Evolutionary conservation across 2,329 filamentous ascomycete genomes (phyloP), one percentile per base, ranked within the genome.

Genomic region (Pyrenophora tritici-repentis): DNA sequence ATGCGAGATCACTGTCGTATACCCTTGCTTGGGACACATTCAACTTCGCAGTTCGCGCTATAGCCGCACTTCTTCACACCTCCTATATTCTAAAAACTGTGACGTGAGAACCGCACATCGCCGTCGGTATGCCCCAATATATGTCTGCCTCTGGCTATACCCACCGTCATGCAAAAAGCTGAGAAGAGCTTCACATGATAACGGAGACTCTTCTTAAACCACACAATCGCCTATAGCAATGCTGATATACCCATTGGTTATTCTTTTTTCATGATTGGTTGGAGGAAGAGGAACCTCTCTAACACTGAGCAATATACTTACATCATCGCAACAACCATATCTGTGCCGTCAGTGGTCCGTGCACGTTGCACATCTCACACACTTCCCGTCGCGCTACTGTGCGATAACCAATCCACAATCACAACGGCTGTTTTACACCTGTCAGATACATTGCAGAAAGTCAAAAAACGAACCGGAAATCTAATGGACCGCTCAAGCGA

Each of bases 301-400:
- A 42, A 40, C 38, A 14, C 42, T 47, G 41, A 47, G 26, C 16
- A 35, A 34, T 16, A 35, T 34, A 49, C 49, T 46, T 53, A 49
- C 49, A 47, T 53, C 59, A 60, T 62, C 50, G 42, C 38, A 40
- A 43, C 42, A 49, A 49, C 52, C 34, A 48, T 42, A 14, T 48
- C 16, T 34, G 57, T 51, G 38, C 55, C 53, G 42, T 35, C 2
- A 16, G 42, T 33, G 65, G 66, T 18, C 57, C 58, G 66, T 71
- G 68, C 65, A 32, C 55, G 68, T 69, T 61, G 58, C 69, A 56
- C 16, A 47, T 66, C 62, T 70, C 62, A 55, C 41, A 72, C 70
- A 51, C 45, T 51, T 58, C 52, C 26, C 42, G 70, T 71, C 61
- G 68, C 68, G 58, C 20, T 20, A 38, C 55, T 42, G 34, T 18